A percentile compares a stretch with the other conserved stretches of the same genome.
phyloP scores from a whole-genome alignment of 116 monocot genomes.

The Phalaenopsis hybrid region DNA sequence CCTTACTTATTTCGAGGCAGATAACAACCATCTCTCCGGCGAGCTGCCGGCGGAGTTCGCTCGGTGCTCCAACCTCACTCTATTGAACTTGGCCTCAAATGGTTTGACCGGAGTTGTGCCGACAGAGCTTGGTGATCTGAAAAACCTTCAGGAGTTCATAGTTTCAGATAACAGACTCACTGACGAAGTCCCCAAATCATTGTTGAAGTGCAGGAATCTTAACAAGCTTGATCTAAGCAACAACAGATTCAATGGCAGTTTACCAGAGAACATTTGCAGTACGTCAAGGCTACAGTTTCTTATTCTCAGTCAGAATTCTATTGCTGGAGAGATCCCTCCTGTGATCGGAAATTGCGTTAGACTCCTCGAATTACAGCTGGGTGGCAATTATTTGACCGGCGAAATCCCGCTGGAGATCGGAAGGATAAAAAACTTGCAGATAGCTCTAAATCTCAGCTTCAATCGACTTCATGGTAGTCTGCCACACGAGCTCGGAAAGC shows the following conservation, averaged over 20 bases:
- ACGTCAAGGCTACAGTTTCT: conserved; percentile 67
- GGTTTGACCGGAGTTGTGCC: conserved; percentile 45
- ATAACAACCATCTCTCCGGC: conserved; percentile 56
- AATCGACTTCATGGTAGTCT: conserved; percentile 47
- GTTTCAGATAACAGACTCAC: conserved; percentile 51
- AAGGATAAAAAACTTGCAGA: conserved; percentile 63
- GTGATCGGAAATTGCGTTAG: conserved; percentile 58
- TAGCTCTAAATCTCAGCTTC: conserved; percentile 76
- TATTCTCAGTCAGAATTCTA: conserved; percentile 41
- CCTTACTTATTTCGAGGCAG: conserved; percentile 79
- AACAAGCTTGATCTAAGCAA: conserved; percentile 78
- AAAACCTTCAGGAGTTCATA: conserved; percentile 72
- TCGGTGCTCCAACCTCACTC: conserved; percentile 62
- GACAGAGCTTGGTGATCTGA: conserved; percentile 52
- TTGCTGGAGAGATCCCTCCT: conserved; percentile 51
- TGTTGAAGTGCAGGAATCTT: conserved; percentile 56
- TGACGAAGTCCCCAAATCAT: conserved; percentile 54
- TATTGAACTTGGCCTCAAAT: conserved; percentile 66
- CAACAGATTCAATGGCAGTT: conserved; percentile 57
- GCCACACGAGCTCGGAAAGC: conserved; percentile 68
- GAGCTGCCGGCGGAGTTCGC: conserved; percentile 54
- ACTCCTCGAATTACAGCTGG: conserved; percentile 67
- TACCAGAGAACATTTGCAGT: conserved; percentile 50
- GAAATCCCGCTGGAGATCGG: conserved; percentile 68
- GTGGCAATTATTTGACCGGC: conserved; percentile 57